Base-by-base conservation (phyloP, 306 rosid genomes). In the Cicer bijugum region DNA sequence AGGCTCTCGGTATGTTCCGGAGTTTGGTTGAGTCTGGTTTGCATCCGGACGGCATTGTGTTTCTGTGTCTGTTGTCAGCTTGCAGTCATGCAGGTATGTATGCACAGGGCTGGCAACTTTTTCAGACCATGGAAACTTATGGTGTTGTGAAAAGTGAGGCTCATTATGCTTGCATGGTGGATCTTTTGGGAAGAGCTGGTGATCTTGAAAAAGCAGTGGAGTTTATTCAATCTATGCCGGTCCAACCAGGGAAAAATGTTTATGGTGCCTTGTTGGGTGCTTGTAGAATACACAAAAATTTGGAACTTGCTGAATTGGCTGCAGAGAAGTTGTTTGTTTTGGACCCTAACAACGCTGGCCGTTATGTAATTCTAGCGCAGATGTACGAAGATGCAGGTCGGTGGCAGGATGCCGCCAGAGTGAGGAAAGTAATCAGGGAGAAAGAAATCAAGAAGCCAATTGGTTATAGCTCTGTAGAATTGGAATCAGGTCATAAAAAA, bases 201-300 rank as follows among this genome's bases (percentile, higher is more conserved):
- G 72, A 84, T 47, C 43, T 90, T 6, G 83, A 88, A 42, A 80
- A 75, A 44, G 96, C 97, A 19, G 80, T 84, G 8, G 83, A 85
- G 69, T 75, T 90, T 66, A 80, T 90, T 17, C 69, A 61, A 52
- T 72, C 80, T 43, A 90, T 92, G 94, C 96, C 94, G n/a, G 58
- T 89, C 53, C 50, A 81, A 80, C 88, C 97, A 1, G 92, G 85
- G 23, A 92, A 88, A 78, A 84, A 78, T 83, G 91, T 84, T 67
- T 88, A 88, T 43, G 94, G 96, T 59, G 96, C 94, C 43, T 82
- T 92, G 85, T 78, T 92, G 39, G 96, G 96, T 47, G 96, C 91
- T 28, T 88, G 94, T 78, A 85, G 89, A 79, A 88, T 87, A 78
- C 90, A 92, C 39, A 85, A 89, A 12, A 75, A 88, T 28, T 57